Evolutionary conservation across 1,284 basidiomycete genomes (phyloP), one percentile per base, ranked within the genome.

Genomic region (Irpex sp.): DNA sequence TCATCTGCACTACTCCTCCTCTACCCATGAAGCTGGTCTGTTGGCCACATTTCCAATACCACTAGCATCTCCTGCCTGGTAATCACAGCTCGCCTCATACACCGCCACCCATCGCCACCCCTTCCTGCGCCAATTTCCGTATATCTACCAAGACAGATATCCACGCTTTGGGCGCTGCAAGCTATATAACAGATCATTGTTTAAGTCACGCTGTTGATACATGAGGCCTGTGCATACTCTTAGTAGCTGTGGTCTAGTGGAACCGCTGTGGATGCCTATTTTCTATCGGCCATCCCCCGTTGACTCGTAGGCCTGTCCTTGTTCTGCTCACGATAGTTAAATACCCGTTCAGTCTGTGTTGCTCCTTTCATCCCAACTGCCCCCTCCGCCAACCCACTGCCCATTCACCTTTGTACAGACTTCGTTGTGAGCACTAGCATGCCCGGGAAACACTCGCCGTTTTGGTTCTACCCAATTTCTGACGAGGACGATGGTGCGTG

Each of bases 1-100:
- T 55, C 60, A 51, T 18, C 56, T 51, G 35, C 59, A 49, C 59
- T 59, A 42, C 48, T 39, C 59, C 28, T 28, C 28, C 28, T 7
- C 28, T 33, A 33, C 28, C 28, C 6, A 33, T 33, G 28, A 33
- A 33, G 7, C 28, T 28, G 28, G 28, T 28, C 28, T 28, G 28
- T 33, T 33, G 28, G 28, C 6, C 28, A 33, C 7, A 28, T 28
- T 7, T 33, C 28, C 28, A 7, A 33, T 45, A 12, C 39, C 6
- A 45, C 39, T 45, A 8, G 14, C 39, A 45, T 4, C 12, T n/a
- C 14, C 3, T 45, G 39, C 39, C 4, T 7, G 16, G 39, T 10
- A n/a, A 5, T n/a, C 39, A 12, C 39, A 12, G 14, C 39, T 14
- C 39, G 14, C 39, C 14, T 7, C 10, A 14, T 14, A 12, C 10